Evolutionary conservation across 2,329 filamentous ascomycete species (phyloP), one percentile per base, ranked within the genome.

Genomic region (Epichloe sibirici): DNA sequence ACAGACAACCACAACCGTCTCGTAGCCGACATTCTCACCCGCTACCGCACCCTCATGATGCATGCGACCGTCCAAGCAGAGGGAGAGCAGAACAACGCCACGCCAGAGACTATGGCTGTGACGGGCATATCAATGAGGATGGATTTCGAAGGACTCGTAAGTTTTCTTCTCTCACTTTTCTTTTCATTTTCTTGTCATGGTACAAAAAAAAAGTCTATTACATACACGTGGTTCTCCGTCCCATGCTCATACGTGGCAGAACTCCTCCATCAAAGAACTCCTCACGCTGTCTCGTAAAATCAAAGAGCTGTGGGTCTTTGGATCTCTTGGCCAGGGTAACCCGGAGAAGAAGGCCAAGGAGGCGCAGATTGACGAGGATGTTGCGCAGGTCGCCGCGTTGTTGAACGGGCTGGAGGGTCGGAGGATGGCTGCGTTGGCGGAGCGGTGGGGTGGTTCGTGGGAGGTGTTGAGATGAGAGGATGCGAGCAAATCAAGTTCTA

Each of bases 271-370:
- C 58, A 74, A 73, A 51, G 70, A 74, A 45, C 70, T 74, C 7
- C 66, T 74, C 51, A 62, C 70, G 4, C 64, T 74, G 4, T 71
- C 68, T 25, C 70, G 71, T 50, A 66, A 67, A 47, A 65, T 74
- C 62, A 73, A 75, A 57, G 66, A 76, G 61, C 65, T 74, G 48
- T 70, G 73, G 73, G 60, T 74, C 50, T 69, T 72, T 52, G 66
- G 72, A 0, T 62, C 72, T 47, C 66, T 74, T 31, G 66, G 70
- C 52, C 59, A 67, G 52, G 65, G 65, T 39, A 68, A 72, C 53
- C 61, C 62, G 21, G 63, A 64, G 43, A 62, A 63, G 42, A 63
- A 62, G 49, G 64, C 63, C 9, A 68, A 67, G 54, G 68, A 71
- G 46, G 66, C 65, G 48, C 61, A 60, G 53, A 62, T 71, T 7